Base-by-base conservation (phyloP, 352 stramenopile species). In the Phytophthora multivora region DNA sequence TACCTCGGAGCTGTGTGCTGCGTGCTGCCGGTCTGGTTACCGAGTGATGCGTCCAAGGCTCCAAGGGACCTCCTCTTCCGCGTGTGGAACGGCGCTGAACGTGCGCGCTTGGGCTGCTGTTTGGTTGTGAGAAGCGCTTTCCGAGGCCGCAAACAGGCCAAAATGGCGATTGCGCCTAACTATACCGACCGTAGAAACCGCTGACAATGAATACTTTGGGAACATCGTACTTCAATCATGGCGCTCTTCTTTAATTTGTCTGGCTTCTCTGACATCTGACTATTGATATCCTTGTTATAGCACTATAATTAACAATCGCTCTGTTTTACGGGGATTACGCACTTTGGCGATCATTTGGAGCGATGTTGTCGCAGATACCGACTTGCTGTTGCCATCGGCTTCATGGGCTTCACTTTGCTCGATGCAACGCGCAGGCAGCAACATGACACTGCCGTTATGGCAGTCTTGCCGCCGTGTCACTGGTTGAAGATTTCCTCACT, bases 51-150 rank as follows among this genome's bases (percentile, higher is more conserved):
- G 11, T 7, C 21, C 23, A 12, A 0, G 18, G 23, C 10, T 18
- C 26, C 18, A 21, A 47, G 21, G 52, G 36, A 31, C 52, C 54
- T 69, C 65, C 65, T 71, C 63, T 71, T 67, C 57, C 51, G 51
- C 15, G 53, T 48, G 46, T 59, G 53, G 60, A 69, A 65, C 55
- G 61, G 36, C 55, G 39, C 53, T 69, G 60, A 54, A 66, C 55
- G 33, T 61, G 21, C 42, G 42, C 35, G 30, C n/a, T 45, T 45
- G 18, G 56, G 45, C 56, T 71, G 63, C 56, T 71, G 63, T 71
- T 66, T 42, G 38, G 46, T 71, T 71, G 63, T 71, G 63, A 62
- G 50, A 63, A 59, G 25, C 31, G 23, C 30, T 43, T 43, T 21
- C 6, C 11, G n/a, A 10, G 26, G 28, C 30, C 26, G 26, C 25